A percentile compares a stretch with the other conserved stretches of the same genome.
phyloP scores from a whole-genome alignment of 2,329 filamentous ascomycete species.

The Calonectria pteridis region DNA sequence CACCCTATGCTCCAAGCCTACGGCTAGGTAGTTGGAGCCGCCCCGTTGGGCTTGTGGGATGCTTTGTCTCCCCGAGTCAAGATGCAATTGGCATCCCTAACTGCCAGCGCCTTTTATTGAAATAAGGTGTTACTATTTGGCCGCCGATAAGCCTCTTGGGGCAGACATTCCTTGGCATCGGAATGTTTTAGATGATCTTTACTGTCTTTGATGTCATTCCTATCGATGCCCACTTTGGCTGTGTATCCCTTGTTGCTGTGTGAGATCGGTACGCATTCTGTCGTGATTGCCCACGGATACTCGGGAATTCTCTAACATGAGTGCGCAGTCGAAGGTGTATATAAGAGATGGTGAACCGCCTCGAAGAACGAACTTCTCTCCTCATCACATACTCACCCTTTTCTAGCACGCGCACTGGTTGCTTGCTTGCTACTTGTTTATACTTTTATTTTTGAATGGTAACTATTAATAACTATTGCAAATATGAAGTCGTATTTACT shows the following conservation, averaged over 20 bases:
- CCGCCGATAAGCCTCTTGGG: not conserved
- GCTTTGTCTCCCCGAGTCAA: not conserved
- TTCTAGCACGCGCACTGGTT: conserved; percentile 6
- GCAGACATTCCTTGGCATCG: conserved; percentile 8
- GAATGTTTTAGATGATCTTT: conserved; percentile 14
- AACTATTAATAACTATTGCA: conserved; percentile 13
- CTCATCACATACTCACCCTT: not conserved
- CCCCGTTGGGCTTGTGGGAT: not conserved
- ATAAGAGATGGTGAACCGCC: not conserved
- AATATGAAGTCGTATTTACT: conserved; percentile 9
- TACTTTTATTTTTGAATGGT: not conserved
- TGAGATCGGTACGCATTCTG: not conserved
- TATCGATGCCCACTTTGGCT: not conserved
- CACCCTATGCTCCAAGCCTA: not conserved
- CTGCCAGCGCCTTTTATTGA: not conserved
- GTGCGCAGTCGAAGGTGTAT: not conserved
- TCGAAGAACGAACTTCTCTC: not conserved
- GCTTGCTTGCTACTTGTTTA: conserved; percentile 12
- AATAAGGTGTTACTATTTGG: conserved; percentile 6
- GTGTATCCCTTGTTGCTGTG: not conserved
- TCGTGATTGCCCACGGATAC: not conserved
- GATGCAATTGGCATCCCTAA: not conserved
- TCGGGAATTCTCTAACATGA: not conserved
- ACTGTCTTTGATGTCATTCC: conserved; percentile 12
- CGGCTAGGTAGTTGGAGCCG: not conserved